Conservation (phyloP, 768 basidiomycete species). For the Suillus cothurnatus region DNA sequence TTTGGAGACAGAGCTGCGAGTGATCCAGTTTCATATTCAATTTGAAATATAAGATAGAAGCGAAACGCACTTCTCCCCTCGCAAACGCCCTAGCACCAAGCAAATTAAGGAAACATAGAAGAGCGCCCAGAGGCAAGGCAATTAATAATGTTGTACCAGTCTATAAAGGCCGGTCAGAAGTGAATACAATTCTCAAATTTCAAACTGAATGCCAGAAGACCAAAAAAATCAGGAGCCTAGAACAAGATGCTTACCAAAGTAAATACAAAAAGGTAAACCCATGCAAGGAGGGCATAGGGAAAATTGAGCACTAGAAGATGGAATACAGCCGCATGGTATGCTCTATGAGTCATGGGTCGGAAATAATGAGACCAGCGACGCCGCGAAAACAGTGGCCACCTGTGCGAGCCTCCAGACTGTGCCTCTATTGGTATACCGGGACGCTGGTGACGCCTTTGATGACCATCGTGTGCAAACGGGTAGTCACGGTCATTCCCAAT, state of each 20-base stretch:
- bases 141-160: conserved; percentile 80
- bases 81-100: conserved; percentile 73
- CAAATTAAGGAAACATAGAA: conserved; percentile 77
- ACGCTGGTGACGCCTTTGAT: conserved; percentile 4
- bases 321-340: conserved; percentile 68
- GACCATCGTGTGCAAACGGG: conserved; percentile 19
- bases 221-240: background rate
- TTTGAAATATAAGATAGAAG: conserved; percentile 9
- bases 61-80: conserved; percentile 59
- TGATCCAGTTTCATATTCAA: conserved; percentile 6
- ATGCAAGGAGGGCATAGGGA: conserved; percentile 76
- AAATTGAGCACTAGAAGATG: conserved; percentile 78
- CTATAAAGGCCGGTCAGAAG: conserved; percentile 39
- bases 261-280: conserved; percentile 78
- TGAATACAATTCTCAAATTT: conserved; percentile 8
- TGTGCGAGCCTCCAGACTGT: conserved; percentile 2
- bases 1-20: conserved; percentile 63
- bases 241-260: conserved; percentile 61
- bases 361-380: conserved; percentile 61
- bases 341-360: conserved; percentile 52
- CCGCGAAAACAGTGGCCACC: conserved; percentile 26
- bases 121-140: conserved; percentile 73
- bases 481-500: conserved; percentile 24
- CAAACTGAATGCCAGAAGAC: conserved; percentile 6
- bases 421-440: conserved; percentile 4